Evolutionary conservation across 2,329 filamentous ascomycete genomes (phyloP).

Genomic region (Talaromyces sp.): DNA sequence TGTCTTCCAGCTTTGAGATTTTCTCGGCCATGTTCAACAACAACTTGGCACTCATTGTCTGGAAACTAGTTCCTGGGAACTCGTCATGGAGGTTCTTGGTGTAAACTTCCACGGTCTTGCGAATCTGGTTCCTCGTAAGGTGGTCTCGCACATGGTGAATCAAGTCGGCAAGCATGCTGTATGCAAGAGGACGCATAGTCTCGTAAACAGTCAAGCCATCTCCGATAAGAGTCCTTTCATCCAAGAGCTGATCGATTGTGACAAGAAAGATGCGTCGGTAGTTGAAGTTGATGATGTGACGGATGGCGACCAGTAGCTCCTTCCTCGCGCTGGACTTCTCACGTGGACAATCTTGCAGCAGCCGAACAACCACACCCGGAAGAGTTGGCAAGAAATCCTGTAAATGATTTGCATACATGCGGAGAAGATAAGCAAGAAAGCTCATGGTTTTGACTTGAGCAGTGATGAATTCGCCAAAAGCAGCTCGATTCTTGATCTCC

Average conservation of each 20-base stretch:
- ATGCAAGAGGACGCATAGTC: conserved; percentile 90
- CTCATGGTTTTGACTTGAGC: conserved; percentile 99
- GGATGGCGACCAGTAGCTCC: conserved; percentile 90
- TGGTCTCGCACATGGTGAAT: conserved; percentile 95
- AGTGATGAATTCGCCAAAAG: conserved; percentile 96
- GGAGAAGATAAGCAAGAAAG: conserved; percentile 87
- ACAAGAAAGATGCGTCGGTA: conserved; percentile 91
- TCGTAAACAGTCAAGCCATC: conserved; percentile 96
- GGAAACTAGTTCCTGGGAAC: conserved; percentile 96
- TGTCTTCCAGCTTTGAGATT: conserved; percentile 90
- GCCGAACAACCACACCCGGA: conserved; percentile 83
- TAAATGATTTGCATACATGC: conserved; percentile 82
- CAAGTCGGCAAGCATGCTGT: conserved; percentile 96
- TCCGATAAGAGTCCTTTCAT: conserved; percentile 90
- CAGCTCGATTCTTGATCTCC: conserved; percentile 87
- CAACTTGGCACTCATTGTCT: conserved; percentile 98
- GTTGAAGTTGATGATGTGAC: conserved; percentile 99
- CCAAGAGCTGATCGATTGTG: conserved; percentile 91
- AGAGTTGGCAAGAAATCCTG: conserved; percentile 83
- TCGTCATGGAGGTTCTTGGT: conserved; percentile 93
- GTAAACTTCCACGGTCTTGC: conserved; percentile 94
- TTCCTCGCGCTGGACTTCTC: conserved; percentile 94
- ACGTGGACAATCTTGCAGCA: conserved; percentile 89
- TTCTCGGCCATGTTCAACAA: conserved; percentile 97
- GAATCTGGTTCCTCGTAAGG: conserved; percentile 85